These are phyloP conservation scores for Tricholoma matsutake DNA, from an alignment of 768 basidiomycete species.

Conservation along the genomic window DNA sequence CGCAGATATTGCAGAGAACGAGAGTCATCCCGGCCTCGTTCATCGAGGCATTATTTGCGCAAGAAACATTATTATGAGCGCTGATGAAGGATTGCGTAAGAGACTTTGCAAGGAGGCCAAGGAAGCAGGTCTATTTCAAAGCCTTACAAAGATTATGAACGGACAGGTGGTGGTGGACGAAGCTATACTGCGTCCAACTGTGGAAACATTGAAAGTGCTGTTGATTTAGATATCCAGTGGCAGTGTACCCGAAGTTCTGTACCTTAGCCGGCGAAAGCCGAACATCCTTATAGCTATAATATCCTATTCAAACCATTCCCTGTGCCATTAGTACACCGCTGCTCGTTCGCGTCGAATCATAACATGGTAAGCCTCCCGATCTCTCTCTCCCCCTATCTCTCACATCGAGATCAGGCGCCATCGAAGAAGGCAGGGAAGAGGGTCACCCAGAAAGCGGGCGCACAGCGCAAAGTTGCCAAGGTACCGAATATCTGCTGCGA, in stretches of 20 bases:
- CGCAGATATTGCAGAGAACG: constrained; percentile 31
- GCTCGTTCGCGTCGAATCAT: neutral
- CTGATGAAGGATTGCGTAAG: constrained; percentile 35
- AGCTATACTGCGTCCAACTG: constrained; percentile 44
- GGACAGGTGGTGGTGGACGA: constrained; percentile 30
- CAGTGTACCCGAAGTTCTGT: neutral
- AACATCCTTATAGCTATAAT: neutral
- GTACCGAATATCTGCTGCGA: constrained; percentile 31
- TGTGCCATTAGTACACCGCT: neutral
- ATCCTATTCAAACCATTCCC: neutral
- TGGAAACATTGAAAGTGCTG: constrained; percentile 46
- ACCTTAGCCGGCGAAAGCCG: neutral
- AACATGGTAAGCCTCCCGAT: constrained; percentile 12
- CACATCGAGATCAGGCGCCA: constrained; percentile 51
- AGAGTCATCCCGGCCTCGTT: constrained; percentile 57
- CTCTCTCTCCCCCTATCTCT: neutral
- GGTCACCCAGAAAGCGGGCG: constrained; percentile 58
- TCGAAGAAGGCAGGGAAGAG: constrained; percentile 93
- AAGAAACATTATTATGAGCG: constrained; percentile 53
- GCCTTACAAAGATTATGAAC: constrained; percentile 50
- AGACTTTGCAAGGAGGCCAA: constrained; percentile 50
- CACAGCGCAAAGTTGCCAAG: constrained; percentile 70
- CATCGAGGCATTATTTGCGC: constrained; percentile 80
- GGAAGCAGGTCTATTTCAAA: constrained; percentile 49
- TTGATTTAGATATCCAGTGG: constrained; percentile 6